Base-by-base conservation (phyloP, 163 green algal genomes). In the Scenedesmus sp. region DNA sequence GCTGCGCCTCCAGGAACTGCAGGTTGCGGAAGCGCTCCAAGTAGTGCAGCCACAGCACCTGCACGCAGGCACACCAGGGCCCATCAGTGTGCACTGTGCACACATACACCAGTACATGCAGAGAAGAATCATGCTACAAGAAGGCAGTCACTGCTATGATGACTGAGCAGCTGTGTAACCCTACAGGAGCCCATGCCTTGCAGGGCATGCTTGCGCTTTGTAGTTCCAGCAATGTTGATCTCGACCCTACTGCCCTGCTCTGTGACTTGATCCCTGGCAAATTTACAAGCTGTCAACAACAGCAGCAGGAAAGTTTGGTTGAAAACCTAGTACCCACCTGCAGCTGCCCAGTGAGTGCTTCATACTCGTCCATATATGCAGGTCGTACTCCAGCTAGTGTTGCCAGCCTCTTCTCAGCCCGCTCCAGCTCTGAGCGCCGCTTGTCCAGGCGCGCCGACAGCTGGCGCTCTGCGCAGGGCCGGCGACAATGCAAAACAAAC, bases 321-420 rank as follows among this genome's bases (percentile, higher is more conserved):
- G 76, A 12, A 51, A 3, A 61, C 35, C 18, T 16, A 22, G 37
- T 16, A 22, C 81, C 20, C 37, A 88, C 83, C 88, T 92, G 88
- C 82, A 92, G 81, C 82, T 92, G 88, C 15, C 46, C 93, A 91
- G 97, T 93, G 78, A 98, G 94, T 83, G 87, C 88, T 87, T 98
- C 97, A 70, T 96, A 97, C 91, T 98, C 96, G 85, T 97, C 97
- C 93, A 97, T 97, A 93, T 98, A 97, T 1, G 95, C 95, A 2
- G 96, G 96, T 42, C 95, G 88, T 56, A 98, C 94, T 35, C 82
- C 93, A 90, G 97, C 95, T 80, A 98, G 93, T n/a, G 96, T 97
- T 72, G 92, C 94, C 46, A 98, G 95, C 10, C 97, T 94, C 92
- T 97, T 97, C 94, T 98, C 97, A 56, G 93, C 93, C 0, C 97